Conservation (phyloP, 176 grass and related monocot species). For the Poa annua region DNA sequence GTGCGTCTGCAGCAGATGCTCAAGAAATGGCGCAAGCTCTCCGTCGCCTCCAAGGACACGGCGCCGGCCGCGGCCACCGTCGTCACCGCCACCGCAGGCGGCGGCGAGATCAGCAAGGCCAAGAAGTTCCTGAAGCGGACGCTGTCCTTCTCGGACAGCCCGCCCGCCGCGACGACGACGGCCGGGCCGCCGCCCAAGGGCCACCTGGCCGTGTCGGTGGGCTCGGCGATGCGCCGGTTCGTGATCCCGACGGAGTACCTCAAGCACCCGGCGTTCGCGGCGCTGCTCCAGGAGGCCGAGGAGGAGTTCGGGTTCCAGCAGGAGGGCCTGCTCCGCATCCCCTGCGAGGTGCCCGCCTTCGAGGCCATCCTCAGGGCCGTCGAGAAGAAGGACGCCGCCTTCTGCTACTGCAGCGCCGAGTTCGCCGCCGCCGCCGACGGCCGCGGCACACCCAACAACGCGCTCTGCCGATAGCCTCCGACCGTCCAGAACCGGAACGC, state of each 20-base stretch:
- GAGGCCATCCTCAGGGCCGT: constrained; percentile 56
- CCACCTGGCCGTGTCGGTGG: constrained; percentile 69
- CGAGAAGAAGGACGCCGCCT: constrained; percentile 56
- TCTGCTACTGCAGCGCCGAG: constrained; percentile 61
- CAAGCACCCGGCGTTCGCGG: constrained; percentile 59
- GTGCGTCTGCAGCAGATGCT: constrained; percentile 93
- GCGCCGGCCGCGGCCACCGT: neutral
- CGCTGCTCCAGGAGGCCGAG: constrained; percentile 71
- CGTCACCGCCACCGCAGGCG: constrained; percentile 15
- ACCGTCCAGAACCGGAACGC: neutral
- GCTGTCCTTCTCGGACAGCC: constrained; percentile 71
- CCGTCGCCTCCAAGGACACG: constrained; percentile 52
- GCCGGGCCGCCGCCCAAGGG: constrained; percentile 51
- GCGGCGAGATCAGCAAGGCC: constrained; percentile 71
- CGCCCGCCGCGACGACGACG: constrained; percentile 18
- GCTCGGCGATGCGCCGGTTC: constrained; percentile 59
- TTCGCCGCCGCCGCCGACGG: constrained; percentile 40
- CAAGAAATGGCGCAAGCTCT: constrained; percentile 97
- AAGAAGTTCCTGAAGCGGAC: constrained; percentile 94
- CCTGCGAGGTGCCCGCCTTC: constrained; percentile 70
- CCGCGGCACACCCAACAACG: constrained; percentile 44
- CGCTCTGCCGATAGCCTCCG: constrained; percentile 52
- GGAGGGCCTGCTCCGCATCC: constrained; percentile 77
- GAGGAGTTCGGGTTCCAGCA: constrained; percentile 89
- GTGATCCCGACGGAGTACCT: constrained; percentile 80